Base-by-base conservation (phyloP, 768 basidiomycete genomes). In the Termitomyces sp. region DNA sequence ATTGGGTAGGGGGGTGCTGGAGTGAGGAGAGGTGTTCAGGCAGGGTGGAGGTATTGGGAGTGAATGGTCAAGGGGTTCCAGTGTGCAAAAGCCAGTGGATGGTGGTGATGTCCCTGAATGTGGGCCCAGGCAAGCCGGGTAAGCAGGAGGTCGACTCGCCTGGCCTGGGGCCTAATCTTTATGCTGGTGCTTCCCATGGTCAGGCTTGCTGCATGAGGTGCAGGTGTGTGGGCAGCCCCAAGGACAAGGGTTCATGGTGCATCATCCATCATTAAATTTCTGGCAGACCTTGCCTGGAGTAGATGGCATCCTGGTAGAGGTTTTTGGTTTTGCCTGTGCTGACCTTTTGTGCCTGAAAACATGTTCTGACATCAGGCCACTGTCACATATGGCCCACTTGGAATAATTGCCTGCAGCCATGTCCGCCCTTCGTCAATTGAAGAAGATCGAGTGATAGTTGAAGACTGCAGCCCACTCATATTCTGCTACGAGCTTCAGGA, bases 101-200 rank as follows among this genome's bases (percentile, higher is more conserved):
- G 2, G 14, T 2, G 23, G 12, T 2, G 2, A 2, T 5, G 0
- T 43, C 3, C 12, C 23, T 14, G 4, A 3, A 5, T 9, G 2
- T 1, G 3, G 14, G 23, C 23, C 21, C 6, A 12, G 23, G 12
- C 11, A 5, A 43, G 42, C 0, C 0, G 14, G 3, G 5, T 14
- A 8, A 1, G 4, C 5, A 14, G 0, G 23, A 34, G 10, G n/a
- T 0, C 4, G 2, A 23, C 23, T 23, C 3, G 12, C 23, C 12
- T 16, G 3, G 23, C 23, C 23, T 0, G 5, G 0, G 1, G 1
- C 5, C 12, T 43, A 43, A 2, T 25, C 42, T 25, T 43, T 43
- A 5, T 43, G 14, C 10, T 43, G 12, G 7, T 25, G 23, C 14
- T 43, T 25, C 2, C 42, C 14, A 7, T 43, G 12, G 42, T 43